Percentiles rank a stretch among this genome's conserved stretches.
Conservation (phyloP, 768 basidiomycete genomes). For the Exidia glandulosa region DNA sequence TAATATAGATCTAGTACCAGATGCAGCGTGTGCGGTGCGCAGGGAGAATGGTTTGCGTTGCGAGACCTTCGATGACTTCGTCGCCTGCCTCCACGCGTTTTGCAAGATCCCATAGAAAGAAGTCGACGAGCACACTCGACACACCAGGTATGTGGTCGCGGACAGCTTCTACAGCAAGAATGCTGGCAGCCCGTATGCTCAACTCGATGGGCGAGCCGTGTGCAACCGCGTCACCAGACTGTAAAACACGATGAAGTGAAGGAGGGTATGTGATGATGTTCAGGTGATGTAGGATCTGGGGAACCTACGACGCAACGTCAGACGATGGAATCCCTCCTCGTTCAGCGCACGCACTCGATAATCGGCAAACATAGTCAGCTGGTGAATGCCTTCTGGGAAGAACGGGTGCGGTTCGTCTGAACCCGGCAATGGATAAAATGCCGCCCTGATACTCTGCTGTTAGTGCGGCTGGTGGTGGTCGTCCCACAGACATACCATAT, state of each 20-base stretch:
- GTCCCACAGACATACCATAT: conserved; percentile 36
- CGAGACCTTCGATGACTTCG: conserved; percentile 47
- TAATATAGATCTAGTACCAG: conserved; percentile 52
- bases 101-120: conserved; percentile 84
- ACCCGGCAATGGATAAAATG: conserved; percentile 57
- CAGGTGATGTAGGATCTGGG: conserved; percentile 81
- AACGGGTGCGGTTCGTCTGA: conserved; percentile 46
- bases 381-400: conserved; percentile 56
- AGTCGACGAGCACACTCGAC: conserved; percentile 78
- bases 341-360: conserved; percentile 28
- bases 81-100: conserved; percentile 59
- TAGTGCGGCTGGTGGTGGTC: background rate
- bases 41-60: conserved; percentile 45
- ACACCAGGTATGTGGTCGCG: conserved; percentile 45
- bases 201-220: conserved; percentile 61
- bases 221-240: conserved; percentile 30
- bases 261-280: conserved; percentile 63
- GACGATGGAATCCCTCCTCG: background rate
- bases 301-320: conserved; percentile 42
- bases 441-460: conserved; percentile 62
- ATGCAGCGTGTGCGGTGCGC: conserved; percentile 73
- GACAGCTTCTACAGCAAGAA: conserved; percentile 68
- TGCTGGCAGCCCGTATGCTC: conserved; percentile 68
- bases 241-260: conserved; percentile 41
- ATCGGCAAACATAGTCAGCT: conserved; percentile 90